Evolutionary conservation across 768 basidiomycete genomes (phyloP).

Genomic region (Baorangia bicolor): DNA sequence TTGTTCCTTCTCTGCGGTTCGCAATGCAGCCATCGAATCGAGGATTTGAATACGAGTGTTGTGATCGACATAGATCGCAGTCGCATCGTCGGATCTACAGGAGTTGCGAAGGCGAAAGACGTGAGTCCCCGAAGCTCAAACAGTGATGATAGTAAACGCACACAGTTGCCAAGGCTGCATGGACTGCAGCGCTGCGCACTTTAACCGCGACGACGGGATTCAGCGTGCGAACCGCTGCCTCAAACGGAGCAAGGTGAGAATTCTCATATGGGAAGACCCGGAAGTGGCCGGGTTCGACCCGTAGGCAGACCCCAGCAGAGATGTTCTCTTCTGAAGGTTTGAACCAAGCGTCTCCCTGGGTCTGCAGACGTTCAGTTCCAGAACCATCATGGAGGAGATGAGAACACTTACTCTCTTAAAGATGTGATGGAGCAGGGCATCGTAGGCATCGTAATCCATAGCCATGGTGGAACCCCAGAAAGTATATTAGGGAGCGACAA

Average conservation of each 20-base stretch:
- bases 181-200: slow-evolving; percentile 73
- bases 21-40: slow-evolving; percentile 63
- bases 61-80: slow-evolving; percentile 65
- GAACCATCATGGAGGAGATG: neutral
- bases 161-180: slow-evolving; percentile 73
- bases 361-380: slow-evolving; percentile 40
- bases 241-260: slow-evolving; percentile 75
- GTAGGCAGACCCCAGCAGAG: slow-evolving; percentile 74
- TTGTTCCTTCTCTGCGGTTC: slow-evolving; percentile 86
- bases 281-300: slow-evolving; percentile 66
- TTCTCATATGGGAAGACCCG: slow-evolving; percentile 88
- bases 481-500: neutral
- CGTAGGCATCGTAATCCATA: slow-evolving; percentile 69
- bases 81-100: slow-evolving; percentile 54
- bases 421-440: slow-evolving; percentile 77
- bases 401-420: slow-evolving; percentile 60
- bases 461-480: slow-evolving; percentile 19
- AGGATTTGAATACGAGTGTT: slow-evolving; percentile 88
- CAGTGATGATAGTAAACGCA: slow-evolving; percentile 35
- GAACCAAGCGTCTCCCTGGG: slow-evolving; percentile 83
- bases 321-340: slow-evolving; percentile 82
- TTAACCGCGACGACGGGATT: slow-evolving; percentile 88
- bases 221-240: slow-evolving; percentile 68
- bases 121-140: slow-evolving; percentile 2
- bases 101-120: neutral